Percentiles rank a stretch among this genome's conserved stretches.
phyloP scores from a whole-genome alignment of 345 rosid species.

The Salix arbutifolia region DNA sequence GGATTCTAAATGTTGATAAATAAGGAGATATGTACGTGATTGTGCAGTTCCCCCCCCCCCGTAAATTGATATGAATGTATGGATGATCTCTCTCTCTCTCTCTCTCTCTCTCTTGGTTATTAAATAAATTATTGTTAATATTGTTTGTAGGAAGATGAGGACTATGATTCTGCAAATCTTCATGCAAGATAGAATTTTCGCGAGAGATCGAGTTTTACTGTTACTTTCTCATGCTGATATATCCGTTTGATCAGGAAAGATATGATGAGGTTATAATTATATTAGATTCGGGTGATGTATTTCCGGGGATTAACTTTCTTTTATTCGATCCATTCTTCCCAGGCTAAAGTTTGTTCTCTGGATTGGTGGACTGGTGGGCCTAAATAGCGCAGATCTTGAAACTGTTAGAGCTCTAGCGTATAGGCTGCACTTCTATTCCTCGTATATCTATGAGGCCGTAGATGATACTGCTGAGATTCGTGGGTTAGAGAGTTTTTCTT shows the following conservation, averaged over 20 bases:
- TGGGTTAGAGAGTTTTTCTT: constrained; percentile 33
- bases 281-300: neutral
- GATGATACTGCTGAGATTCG: constrained; percentile 79
- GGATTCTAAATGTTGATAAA: too few species aligned
- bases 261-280: constrained; percentile 48
- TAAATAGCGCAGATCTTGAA: constrained; percentile 66
- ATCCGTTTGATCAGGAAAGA: constrained; percentile 74
- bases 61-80: too few species aligned
- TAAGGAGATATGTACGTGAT: too few species aligned
- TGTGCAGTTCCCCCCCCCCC: too few species aligned
- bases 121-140: too few species aligned
- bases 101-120: neutral
- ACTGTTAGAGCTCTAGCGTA: constrained; percentile 52
- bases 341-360: constrained; percentile 88
- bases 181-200: constrained; percentile 42
- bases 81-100: too few species aligned
- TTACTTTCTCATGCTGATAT: constrained; percentile 59
- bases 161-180: constrained; percentile 67
- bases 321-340: neutral
- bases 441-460: constrained; percentile 62
- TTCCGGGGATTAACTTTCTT: neutral
- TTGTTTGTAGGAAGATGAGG: constrained; percentile 58
- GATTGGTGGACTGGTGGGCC: constrained; percentile 53
- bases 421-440: constrained; percentile 67
- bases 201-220: constrained; percentile 71